Evolutionary conservation across 2,329 filamentous ascomycete genomes (phyloP), one percentile per base, ranked within the genome.

Genomic region (Arthrobotrys conoides): DNA sequence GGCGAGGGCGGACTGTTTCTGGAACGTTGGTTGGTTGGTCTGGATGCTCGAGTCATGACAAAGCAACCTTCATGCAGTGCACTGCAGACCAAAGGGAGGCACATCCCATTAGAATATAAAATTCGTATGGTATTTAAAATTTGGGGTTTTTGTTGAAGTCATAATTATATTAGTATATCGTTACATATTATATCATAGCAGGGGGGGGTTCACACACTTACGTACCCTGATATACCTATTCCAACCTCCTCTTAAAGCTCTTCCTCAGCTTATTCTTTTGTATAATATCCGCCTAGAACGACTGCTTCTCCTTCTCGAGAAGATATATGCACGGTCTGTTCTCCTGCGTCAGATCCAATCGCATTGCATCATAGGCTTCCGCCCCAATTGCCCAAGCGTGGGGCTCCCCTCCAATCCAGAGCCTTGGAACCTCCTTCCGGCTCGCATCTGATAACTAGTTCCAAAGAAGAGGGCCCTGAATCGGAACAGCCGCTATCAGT

Each of bases 41-140:
- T 61, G 24, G 49, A 20, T 1, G 36, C 71, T 51, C 72, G 72
- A 76, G 72, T 76, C 72, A 76, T 76, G 72, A 71, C 72, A 71
- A 76, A 76, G 55, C 67, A 63, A 61, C 57, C 41, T 61, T 61
- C 20, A 27, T 44, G 57, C 33, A 61, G 10, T 9, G 16, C 27
- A 6, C 8, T 27, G 38, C 48, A 51, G 20, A 51, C 22, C 48
- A 10, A 51, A 27, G 48, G 41, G 41, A 46, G 6, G 55, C 55
- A 61, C 55, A 61, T 33, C 36, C 53, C 55, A 18, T 61, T 41
- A 3, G n/a, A 20, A 57, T 57, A 30, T 36, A 30, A 44, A 44
- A 9, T 46, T 46, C 44, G 44, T 46, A 46, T 46, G 16, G 12
- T 16, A 16, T 44, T 44, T 44, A 16, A 4, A 44, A 16, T n/a